Conservation (phyloP, 2,329 filamentous ascomycete species). For the Colletotrichum somersetense region DNA sequence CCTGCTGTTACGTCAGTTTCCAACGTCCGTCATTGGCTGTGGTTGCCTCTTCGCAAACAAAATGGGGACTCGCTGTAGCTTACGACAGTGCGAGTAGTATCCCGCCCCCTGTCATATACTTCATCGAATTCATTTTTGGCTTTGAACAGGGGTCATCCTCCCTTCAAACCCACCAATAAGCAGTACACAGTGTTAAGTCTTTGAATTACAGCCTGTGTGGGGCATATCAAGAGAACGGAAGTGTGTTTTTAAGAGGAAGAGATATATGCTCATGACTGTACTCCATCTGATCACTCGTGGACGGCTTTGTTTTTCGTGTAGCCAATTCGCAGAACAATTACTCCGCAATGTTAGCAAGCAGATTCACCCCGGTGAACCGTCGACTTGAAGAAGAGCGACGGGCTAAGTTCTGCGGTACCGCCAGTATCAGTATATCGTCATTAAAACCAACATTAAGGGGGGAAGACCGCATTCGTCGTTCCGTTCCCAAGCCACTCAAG, state of each 20-base stretch:
- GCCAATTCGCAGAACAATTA: not conserved
- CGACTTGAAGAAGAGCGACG: not conserved
- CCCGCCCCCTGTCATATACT: too few relatives aligned
- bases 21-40: too few relatives aligned
- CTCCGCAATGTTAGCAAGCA: constrained; percentile 1
- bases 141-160: too few relatives aligned
- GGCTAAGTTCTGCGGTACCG: constrained; percentile 4
- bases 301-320: not conserved
- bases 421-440: constrained; percentile 9
- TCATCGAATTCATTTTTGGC: too few relatives aligned
- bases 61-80: too few relatives aligned
- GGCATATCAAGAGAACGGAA: fast-evolving
- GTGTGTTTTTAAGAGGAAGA: fast-evolving
- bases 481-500: not conserved
- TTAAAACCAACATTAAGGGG: not conserved
- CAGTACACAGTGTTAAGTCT: too few relatives aligned
- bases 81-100: too few relatives aligned
- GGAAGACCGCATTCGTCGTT: not conserved
- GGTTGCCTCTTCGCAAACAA: too few relatives aligned
- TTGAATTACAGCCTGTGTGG: too few relatives aligned
- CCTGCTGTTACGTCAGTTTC: too few relatives aligned
- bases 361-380: not conserved
- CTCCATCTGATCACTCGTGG: not conserved
- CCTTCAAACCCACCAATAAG: too few relatives aligned
- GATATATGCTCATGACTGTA: too few relatives aligned